Evolutionary conservation across 1,139 yeast species (phyloP).

Genomic region (Geotrichum carabidarum): DNA sequence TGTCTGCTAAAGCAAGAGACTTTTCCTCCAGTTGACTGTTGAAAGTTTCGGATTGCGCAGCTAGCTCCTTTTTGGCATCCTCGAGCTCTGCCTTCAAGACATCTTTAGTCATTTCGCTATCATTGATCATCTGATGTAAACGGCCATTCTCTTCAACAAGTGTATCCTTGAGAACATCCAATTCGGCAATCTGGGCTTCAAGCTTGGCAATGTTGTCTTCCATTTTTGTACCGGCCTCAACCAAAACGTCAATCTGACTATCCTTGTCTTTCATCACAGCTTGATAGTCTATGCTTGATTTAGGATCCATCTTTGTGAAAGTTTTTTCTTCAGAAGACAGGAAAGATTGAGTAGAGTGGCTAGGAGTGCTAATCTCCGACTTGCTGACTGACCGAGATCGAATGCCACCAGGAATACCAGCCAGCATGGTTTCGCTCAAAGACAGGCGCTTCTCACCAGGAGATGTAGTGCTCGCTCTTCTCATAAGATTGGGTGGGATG

Average conservation of each 20-base stretch:
- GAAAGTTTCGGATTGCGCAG: neutral
- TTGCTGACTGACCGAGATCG: constrained; percentile 16
- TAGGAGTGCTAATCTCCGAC: neutral
- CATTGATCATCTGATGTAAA: constrained; percentile 31
- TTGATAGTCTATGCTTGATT: neutral
- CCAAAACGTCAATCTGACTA: constrained; percentile 32
- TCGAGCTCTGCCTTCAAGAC: constrained; percentile 13
- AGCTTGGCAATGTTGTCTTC: constrained; percentile 30
- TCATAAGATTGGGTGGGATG: constrained; percentile 16
- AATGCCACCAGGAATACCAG: constrained; percentile 17
- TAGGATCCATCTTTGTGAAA: neutral
- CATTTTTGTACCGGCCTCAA: constrained; percentile 33
- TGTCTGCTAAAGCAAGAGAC: constrained; percentile 6
- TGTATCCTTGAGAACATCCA: constrained; percentile 31
- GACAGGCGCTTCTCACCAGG: constrained; percentile 17
- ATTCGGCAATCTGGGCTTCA: constrained; percentile 32
- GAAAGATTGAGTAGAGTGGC: constrained; percentile 1
- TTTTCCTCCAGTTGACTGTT: constrained; percentile 20
- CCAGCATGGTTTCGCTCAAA: constrained; percentile 18
- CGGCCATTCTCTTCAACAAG: constrained; percentile 35
- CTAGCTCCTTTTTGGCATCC: constrained; percentile 5
- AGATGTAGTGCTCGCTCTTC: constrained; percentile 1
- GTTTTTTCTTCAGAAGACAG: neutral
- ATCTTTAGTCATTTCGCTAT: constrained; percentile 28
- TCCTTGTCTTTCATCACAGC: constrained; percentile 27